A percentile compares a stretch with the other conserved stretches of the same genome.
These are phyloP conservation scores for Fusarium penzigii DNA, from an alignment of 2,329 filamentous ascomycete genomes.

Conservation along the genomic window DNA sequence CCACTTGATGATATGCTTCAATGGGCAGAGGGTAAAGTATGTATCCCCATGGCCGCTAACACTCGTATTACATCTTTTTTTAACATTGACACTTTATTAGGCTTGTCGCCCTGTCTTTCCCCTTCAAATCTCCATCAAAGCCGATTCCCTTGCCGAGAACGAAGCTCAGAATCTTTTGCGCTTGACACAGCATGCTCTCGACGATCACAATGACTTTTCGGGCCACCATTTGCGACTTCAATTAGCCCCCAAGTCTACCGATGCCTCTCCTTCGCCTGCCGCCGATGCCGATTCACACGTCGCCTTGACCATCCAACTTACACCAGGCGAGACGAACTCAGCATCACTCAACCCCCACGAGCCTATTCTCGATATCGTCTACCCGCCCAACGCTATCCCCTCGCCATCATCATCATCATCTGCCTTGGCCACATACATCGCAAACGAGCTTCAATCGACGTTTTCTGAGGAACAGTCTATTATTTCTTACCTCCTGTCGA, in stretches of 20 bases:
- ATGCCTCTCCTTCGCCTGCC: conserved; percentile 14
- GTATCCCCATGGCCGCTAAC: not conserved
- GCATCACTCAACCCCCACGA: conserved; percentile 69
- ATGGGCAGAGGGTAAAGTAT: conserved; percentile 88
- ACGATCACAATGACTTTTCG: conserved; percentile 83
- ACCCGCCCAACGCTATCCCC: conserved; percentile 68
- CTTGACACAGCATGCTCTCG: conserved; percentile 81
- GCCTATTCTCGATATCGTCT: conserved; percentile 75
- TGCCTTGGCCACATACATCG: conserved; percentile 73
- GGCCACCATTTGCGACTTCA: conserved; percentile 72
- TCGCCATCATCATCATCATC: conserved; percentile 70
- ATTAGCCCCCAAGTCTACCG: conserved; percentile 32
- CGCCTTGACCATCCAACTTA: conserved; percentile 71
- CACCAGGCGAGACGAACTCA: conserved; percentile 61
- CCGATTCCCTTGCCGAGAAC: conserved; percentile 61
- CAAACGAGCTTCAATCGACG: conserved; percentile 72
- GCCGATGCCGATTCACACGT: conserved; percentile 48
- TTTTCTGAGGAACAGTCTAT: conserved; percentile 89
- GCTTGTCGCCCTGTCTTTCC: conserved; percentile 88
- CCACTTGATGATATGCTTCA: conserved; percentile 84
- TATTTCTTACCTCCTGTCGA: conserved; percentile 72
- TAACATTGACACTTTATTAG: conserved; percentile 46
- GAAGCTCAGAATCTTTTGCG: conserved; percentile 75
- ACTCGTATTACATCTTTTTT: not conserved
- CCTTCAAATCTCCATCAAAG: conserved; percentile 76